Evolutionary conservation across 345 rosid species (phyloP).

Genomic region (Erodium maritimum): DNA sequence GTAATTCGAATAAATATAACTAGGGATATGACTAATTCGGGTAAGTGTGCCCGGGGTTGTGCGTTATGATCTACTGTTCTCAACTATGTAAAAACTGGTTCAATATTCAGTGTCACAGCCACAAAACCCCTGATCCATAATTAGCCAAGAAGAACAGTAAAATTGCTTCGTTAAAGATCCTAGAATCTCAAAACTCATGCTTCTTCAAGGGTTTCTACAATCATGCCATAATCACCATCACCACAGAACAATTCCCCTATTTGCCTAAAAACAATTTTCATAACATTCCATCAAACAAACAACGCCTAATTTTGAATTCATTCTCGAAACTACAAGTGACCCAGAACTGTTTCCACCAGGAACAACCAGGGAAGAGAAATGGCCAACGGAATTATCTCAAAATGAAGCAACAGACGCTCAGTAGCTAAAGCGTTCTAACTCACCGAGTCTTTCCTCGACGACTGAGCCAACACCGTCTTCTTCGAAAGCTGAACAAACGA

Average conservation of each 20-base stretch:
- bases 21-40: too few relatives aligned
- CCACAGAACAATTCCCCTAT: neutral
- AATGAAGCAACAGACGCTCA: too few relatives aligned
- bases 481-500: neutral
- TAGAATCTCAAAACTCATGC: neutral
- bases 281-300: neutral
- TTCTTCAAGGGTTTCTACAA: neutral
- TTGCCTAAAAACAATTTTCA: neutral
- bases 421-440: neutral
- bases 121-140: neutral
- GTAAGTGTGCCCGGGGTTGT: neutral
- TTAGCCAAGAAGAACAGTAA: neutral
- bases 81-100: neutral
- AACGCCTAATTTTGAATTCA: too few relatives aligned
- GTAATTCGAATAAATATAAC: too few relatives aligned
- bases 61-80: neutral
- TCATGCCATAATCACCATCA: neutral
- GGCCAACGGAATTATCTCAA: too few relatives aligned
- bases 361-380: too few relatives aligned
- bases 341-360: too few relatives aligned
- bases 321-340: too few relatives aligned
- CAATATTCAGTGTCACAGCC: neutral
- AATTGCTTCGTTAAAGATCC: neutral
- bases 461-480: neutral
- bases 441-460: neutral